phyloP scores from a whole-genome alignment of 2,329 filamentous ascomycete genomes.

The Beauveria bassiana region DNA sequence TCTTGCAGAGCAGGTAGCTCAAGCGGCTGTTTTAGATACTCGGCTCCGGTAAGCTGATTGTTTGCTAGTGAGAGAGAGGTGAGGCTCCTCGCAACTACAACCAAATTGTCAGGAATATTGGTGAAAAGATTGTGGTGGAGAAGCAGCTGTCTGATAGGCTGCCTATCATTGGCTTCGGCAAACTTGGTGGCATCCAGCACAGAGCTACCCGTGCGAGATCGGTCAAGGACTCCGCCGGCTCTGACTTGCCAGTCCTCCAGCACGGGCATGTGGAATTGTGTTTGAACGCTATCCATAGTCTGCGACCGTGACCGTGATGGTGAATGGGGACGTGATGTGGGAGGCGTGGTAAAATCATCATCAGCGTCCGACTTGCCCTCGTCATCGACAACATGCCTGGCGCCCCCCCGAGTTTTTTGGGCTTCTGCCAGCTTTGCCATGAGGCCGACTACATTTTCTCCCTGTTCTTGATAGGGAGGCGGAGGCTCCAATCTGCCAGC shows the following conservation, averaged over 20 bases:
- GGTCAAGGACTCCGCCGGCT: constrained; percentile 58
- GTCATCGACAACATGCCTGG: constrained; percentile 23
- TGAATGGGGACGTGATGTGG: constrained; percentile 44
- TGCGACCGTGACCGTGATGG: constrained; percentile 41
- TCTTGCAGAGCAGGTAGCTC: constrained; percentile 68
- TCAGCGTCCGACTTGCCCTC: constrained; percentile 44
- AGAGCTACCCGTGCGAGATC: constrained; percentile 57
- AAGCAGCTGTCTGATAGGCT: constrained; percentile 49
- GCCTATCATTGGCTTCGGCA: constrained; percentile 46
- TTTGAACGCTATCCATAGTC: constrained; percentile 36
- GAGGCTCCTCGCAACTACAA: constrained; percentile 62
- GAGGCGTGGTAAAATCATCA: constrained; percentile 48
- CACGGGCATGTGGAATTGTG: constrained; percentile 37
- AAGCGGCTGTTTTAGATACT: constrained; percentile 58
- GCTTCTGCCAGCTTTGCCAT: constrained; percentile 26
- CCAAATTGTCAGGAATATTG: constrained; percentile 61
- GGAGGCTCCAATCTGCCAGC: constrained; percentile 57
- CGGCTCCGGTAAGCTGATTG: constrained; percentile 60
- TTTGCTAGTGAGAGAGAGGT: constrained; percentile 66
- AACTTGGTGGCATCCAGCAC: constrained; percentile 50
- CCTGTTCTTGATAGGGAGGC: constrained; percentile 30
- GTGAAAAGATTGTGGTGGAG: constrained; percentile 73
- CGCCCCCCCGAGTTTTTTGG: constrained; percentile 13
- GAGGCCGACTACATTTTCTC: constrained; percentile 16
- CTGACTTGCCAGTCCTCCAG: constrained; percentile 48